phyloP scores from a whole-genome alignment of 345 rosid genomes.

The Crucihimalaya himalaica region DNA sequence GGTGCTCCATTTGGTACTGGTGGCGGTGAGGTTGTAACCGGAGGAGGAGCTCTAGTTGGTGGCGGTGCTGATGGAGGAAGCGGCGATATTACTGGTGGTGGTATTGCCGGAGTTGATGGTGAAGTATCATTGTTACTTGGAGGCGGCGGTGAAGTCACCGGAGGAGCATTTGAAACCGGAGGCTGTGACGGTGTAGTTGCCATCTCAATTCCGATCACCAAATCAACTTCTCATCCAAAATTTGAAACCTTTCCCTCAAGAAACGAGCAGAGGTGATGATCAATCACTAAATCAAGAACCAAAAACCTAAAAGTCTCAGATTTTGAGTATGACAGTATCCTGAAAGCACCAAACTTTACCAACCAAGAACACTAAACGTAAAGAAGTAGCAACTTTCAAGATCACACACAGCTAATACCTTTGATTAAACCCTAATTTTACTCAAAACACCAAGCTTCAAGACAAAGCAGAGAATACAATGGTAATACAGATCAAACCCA shows the following conservation, averaged over 20 bases:
- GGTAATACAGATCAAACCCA: slow-evolving; percentile 24
- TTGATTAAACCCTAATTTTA: slow-evolving; percentile 18
- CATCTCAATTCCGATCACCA: slow-evolving; percentile 47
- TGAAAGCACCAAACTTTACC: slow-evolving; percentile 54
- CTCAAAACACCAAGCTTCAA: slow-evolving; percentile 22
- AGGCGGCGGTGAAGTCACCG: slow-evolving; percentile 27
- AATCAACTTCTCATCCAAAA: slow-evolving; percentile 19
- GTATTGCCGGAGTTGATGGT: slow-evolving; percentile 9
- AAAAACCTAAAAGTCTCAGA: slow-evolving; percentile 26
- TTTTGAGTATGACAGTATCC: slow-evolving; percentile 30
- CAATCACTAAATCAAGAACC: not conserved
- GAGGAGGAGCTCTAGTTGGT: slow-evolving; percentile 38
- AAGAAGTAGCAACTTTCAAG: slow-evolving; percentile 36
- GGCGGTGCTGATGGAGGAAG: slow-evolving; percentile 29
- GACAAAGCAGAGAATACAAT: slow-evolving; percentile 17
- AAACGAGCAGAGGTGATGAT: too few relatives aligned
- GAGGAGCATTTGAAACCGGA: slow-evolving; percentile 41
- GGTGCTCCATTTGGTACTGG: slow-evolving; percentile 19
- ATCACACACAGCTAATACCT: slow-evolving; percentile 26
- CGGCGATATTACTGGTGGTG: slow-evolving; percentile 26
- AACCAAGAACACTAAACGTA: slow-evolving; percentile 44
- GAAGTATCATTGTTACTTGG: slow-evolving; percentile 19
- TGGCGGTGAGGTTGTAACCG: slow-evolving; percentile 22
- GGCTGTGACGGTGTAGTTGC: slow-evolving; percentile 63
- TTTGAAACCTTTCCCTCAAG: not conserved